Conservation (phyloP, 2,329 filamentous ascomycete species). For the Exserohilum rostratum region DNA sequence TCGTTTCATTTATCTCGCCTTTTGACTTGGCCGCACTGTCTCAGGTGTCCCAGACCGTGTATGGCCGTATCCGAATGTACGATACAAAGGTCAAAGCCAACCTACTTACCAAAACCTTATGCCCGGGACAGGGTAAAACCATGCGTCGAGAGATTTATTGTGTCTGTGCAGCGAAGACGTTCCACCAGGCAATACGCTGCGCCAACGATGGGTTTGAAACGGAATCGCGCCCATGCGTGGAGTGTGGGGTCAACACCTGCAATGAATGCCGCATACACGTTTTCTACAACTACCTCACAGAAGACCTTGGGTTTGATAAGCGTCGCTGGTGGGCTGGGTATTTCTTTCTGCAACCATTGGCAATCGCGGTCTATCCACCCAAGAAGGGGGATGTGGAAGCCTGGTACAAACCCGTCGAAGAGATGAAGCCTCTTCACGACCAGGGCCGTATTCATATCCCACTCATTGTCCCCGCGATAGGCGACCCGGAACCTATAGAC, state of each 20-base stretch:
- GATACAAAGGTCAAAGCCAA: slow-evolving; percentile 11
- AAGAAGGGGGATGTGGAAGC: slow-evolving; percentile 5
- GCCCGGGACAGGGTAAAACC: slow-evolving; percentile 8
- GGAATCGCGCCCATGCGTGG: slow-evolving; percentile 23
- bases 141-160: slow-evolving; percentile 2
- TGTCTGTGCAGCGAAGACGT: slow-evolving; percentile 6
- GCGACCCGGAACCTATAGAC: slow-evolving; percentile 24
- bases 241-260: slow-evolving; percentile 33
- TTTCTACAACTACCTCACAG: slow-evolving; percentile 29
- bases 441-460: slow-evolving; percentile 31
- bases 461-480: slow-evolving; percentile 12
- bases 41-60: slow-evolving; percentile 6
- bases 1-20: slow-evolving; percentile 10
- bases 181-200: slow-evolving; percentile 1
- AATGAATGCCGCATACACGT: slow-evolving; percentile 39
- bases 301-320: slow-evolving; percentile 24
- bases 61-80: slow-evolving; percentile 12
- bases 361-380: slow-evolving; percentile 26
- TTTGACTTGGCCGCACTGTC: slow-evolving; percentile 9
- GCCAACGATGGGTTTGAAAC: slow-evolving; percentile 5
- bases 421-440: slow-evolving; percentile 23
- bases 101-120: slow-evolving; percentile 16
- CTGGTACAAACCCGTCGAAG: slow-evolving; percentile 12
- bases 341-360: slow-evolving; percentile 16
- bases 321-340: slow-evolving; percentile 31